phyloP scores from a whole-genome alignment of 2,329 filamentous ascomycete species.

The Pseudogymnoascus sp. region DNA sequence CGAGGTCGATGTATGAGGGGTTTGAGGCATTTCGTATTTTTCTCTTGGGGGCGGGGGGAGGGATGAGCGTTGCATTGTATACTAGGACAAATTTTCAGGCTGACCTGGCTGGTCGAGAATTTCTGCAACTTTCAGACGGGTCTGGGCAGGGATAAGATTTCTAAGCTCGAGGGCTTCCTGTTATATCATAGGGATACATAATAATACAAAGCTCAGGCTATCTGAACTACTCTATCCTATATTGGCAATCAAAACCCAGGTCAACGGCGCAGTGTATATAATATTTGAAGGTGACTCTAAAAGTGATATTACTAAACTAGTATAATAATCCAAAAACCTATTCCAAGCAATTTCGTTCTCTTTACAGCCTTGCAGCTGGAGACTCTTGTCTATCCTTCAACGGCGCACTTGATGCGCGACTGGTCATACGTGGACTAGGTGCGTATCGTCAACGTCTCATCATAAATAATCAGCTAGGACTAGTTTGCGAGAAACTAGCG shows the following conservation, averaged over 20 bases:
- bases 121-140: background rate
- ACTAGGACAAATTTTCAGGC: conserved; percentile 7
- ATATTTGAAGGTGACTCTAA: background rate
- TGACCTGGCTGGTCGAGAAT: conserved; percentile 8
- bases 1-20: conserved; percentile 8
- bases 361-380: background rate
- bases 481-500: background rate
- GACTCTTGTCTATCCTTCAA: background rate
- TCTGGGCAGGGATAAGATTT: background rate
- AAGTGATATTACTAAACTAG: background rate
- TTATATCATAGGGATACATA: background rate
- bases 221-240: background rate
- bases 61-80: conserved; percentile 6
- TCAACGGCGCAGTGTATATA: background rate
- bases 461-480: background rate
- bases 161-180: conserved; percentile 2
- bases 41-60: conserved; percentile 2
- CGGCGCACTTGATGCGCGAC: background rate
- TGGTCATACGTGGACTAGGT: background rate
- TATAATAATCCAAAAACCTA: background rate
- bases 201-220: background rate
- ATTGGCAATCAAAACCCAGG: background rate
- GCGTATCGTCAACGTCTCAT: background rate
- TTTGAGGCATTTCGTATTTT: conserved; percentile 16
- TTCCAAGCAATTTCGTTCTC: background rate